These are phyloP conservation scores for Globisporangium lucens DNA, from an alignment of 352 stramenopile genomes.

Conservation along the genomic window DNA sequence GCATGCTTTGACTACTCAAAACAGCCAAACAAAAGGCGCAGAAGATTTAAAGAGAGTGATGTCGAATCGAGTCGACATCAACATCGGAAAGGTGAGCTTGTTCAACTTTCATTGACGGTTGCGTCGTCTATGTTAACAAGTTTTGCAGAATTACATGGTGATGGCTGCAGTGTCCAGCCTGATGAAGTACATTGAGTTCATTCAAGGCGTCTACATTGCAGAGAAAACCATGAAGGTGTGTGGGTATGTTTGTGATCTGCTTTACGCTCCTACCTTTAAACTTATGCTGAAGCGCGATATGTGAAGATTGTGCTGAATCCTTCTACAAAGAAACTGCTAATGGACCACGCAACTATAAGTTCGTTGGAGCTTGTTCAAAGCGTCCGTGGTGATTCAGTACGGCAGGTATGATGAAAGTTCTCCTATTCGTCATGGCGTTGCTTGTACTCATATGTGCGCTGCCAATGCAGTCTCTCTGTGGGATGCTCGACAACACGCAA, in stretches of 20 bases:
- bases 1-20: background rate
- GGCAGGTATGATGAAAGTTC: conserved; percentile 34
- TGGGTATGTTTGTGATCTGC: background rate
- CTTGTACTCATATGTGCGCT: background rate
- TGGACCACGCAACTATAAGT: conserved; percentile 81
- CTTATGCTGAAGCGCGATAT: background rate
- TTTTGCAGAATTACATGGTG: conserved; percentile 70
- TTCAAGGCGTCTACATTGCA: conserved; percentile 84
- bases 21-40: conserved; percentile 78
- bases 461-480: conserved; percentile 56
- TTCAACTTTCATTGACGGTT: background rate
- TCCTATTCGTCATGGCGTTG: background rate
- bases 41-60: conserved; percentile 84
- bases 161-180: conserved; percentile 80
- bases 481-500: conserved; percentile 75
- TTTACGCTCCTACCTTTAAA: background rate
- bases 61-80: conserved; percentile 79
- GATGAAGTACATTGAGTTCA: conserved; percentile 86
- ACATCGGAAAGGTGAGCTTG: conserved; percentile 57
- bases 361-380: conserved; percentile 69
- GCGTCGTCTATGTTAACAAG: background rate
- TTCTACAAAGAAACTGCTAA: conserved; percentile 67
- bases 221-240: conserved; percentile 78
- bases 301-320: conserved; percentile 72
- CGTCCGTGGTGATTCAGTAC: conserved; percentile 44